Percentiles rank a stretch among this genome's conserved stretches.
These are phyloP conservation scores for Euphorbia lathyris DNA, from an alignment of 345 rosid species.

Conservation along the genomic window DNA sequence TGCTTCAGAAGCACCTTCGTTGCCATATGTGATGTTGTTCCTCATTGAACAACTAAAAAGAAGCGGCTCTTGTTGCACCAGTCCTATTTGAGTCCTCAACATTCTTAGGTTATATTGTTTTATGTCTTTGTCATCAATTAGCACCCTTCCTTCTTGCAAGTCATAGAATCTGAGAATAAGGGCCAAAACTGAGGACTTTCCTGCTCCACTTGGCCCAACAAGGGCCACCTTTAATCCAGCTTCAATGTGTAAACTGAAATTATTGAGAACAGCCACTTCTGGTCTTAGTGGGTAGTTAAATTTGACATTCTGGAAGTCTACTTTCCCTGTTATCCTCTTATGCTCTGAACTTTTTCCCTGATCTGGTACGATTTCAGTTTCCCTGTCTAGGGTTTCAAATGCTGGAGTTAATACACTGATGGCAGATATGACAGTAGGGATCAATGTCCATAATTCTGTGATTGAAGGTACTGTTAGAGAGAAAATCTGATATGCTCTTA, in stretches of 20 bases:
- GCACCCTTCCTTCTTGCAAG: constrained; percentile 36
- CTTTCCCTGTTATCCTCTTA: constrained; percentile 31
- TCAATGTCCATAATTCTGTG: constrained; percentile 64
- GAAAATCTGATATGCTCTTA: constrained; percentile 66
- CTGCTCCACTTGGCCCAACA: constrained; percentile 65
- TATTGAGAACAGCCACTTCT: constrained; percentile 47
- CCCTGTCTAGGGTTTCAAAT: constrained; percentile 49
- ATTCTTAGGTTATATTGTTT: constrained; percentile 38
- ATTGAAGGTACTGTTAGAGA: constrained; percentile 69
- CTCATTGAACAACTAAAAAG: constrained; percentile 48
- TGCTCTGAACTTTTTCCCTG: constrained; percentile 19
- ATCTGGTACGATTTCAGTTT: constrained; percentile 52
- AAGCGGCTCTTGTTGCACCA: constrained; percentile 59
- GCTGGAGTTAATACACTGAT: constrained; percentile 48
- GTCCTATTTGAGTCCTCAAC: constrained; percentile 47
- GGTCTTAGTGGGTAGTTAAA: constrained; percentile 57
- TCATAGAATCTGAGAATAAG: constrained; percentile 52
- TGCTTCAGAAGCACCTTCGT: constrained; percentile 40
- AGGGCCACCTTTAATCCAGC: constrained; percentile 47
- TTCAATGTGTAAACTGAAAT: constrained; percentile 47
- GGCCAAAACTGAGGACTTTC: constrained; percentile 61
- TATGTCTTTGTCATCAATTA: constrained; percentile 38
- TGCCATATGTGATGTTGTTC: constrained; percentile 48
- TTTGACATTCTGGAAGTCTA: constrained; percentile 42
- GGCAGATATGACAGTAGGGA: constrained; percentile 55